These are phyloP conservation scores for Colletotrichum australisinense DNA, from an alignment of 2,329 filamentous ascomycete genomes.

Conservation along the genomic window DNA sequence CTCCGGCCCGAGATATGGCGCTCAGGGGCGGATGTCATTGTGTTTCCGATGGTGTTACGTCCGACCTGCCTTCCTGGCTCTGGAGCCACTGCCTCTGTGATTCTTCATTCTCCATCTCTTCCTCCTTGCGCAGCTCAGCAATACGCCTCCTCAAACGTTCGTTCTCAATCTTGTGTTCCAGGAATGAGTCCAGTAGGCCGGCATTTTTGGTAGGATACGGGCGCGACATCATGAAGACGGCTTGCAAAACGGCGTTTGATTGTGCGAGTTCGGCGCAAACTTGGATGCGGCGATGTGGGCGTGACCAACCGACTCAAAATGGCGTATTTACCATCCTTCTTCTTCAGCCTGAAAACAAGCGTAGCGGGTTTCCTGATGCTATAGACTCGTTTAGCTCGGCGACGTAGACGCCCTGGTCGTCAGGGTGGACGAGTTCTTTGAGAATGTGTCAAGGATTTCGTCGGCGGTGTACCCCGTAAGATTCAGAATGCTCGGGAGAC, in stretches of 20 bases:
- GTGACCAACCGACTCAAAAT: conserved; percentile 94
- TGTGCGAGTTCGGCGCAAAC: conserved; percentile 71
- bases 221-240: conserved; percentile 93
- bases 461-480: conserved; percentile 81
- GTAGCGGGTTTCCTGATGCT: conserved; percentile 80
- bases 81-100: conserved; percentile 70
- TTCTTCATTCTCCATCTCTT: conserved; percentile 81
- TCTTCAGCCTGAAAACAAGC: conserved; percentile 90
- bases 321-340: conserved; percentile 76
- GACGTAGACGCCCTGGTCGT: conserved; percentile 85
- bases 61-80: conserved; percentile 67
- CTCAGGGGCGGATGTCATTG: conserved; percentile 48
- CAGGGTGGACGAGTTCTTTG: conserved; percentile 84
- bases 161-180: conserved; percentile 98
- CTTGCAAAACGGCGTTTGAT: conserved; percentile 81
- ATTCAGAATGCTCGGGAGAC: conserved; percentile 81
- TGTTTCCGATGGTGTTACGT: conserved; percentile 62
- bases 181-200: conserved; percentile 86
- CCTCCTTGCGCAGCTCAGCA: conserved; percentile 85
- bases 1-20: conserved; percentile 50
- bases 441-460: conserved; percentile 81
- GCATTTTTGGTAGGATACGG: conserved; percentile 92
- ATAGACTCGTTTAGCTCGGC: conserved; percentile 92
- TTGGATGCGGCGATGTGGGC: conserved; percentile 83
- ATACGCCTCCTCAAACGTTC: conserved; percentile 88